Evolutionary conservation across 306 rosid species (phyloP).

Genomic region (Acacia confusa): DNA sequence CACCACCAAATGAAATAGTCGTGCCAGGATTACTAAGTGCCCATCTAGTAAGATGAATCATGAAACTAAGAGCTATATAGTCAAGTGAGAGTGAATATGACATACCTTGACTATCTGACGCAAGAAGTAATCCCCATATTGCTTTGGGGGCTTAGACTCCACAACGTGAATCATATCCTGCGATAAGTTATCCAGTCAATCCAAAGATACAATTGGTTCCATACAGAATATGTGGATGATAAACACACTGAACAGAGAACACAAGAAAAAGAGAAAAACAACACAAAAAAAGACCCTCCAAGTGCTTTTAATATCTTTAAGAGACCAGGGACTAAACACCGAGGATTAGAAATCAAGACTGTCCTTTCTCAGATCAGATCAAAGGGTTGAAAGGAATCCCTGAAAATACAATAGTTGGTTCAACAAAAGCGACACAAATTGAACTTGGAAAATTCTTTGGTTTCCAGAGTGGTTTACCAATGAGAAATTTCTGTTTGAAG

Average conservation of each 20-base stretch:
- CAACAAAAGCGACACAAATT: not conserved
- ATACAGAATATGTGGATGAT: not conserved
- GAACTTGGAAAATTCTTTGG: not conserved
- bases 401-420: not conserved
- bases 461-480: not conserved
- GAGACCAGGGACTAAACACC: not conserved
- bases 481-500: not conserved
- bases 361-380: not conserved
- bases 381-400: not conserved
- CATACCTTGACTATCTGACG: conserved; percentile 91
- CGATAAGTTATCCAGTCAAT: conserved; percentile 28
- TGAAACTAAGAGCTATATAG: not conserved
- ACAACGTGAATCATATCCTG: conserved; percentile 76
- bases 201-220: not conserved
- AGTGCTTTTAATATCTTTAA: not conserved
- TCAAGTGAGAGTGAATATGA: not conserved
- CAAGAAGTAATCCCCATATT: conserved; percentile 89
- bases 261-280: too few relatives aligned
- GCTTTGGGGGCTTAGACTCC: conserved; percentile 77
- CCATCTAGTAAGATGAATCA: conserved; percentile 3
- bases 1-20: conserved; percentile 2
- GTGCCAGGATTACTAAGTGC: not conserved
- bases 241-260: not conserved
- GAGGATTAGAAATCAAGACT: not conserved
- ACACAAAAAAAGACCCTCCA: not conserved